Base-by-base conservation (phyloP, 495 filamentous ascomycete genomes). In the Aspergillus sclerotiicarbonarius region DNA sequence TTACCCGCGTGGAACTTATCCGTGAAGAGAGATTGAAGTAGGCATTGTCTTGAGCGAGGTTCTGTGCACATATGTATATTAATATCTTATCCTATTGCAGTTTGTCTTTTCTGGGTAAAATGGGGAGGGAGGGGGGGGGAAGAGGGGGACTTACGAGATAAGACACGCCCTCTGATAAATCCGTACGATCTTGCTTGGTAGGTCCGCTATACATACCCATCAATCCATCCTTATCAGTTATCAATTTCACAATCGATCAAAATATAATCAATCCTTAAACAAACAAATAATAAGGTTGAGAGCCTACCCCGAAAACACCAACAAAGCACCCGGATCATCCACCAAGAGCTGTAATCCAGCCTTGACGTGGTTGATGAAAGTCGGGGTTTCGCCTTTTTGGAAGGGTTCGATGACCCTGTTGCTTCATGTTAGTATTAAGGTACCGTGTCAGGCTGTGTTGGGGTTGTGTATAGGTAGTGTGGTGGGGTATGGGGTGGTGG, bases 261-360 rank as follows among this genome's bases (percentile, higher is more conserved):
- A 15, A 29, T 18, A 31, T 20, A 10, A 44, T n/a, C 9, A 30
- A 46, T 54, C 29, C 19, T 20, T 16, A 31, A 15, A n/a, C n/a
- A n/a, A n/a, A n/a, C n/a, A n/a, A n/a, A n/a, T n/a, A n/a, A n/a
- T n/a, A n/a, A n/a, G n/a, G n/a, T n/a, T n/a, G n/a, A n/a, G n/a
- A 45, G 44, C 80, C 58, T 64, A 89, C 88, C 88, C 89, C 5
- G 87, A 90, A 64, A 90, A 89, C 13, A 87, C 74, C 37, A 90
- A 72, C 16, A 89, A 59, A 71, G 71, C 60, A 61, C 15, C 25
- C 15, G 60, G 56, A 59, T 77, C 70, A 8, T 63, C 62, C n/a
- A 62, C 67, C 18, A 88, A 68, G 1, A 67, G 58, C 16, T 67
- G 60, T 16, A 92, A 55, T 16, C 88, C 89, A n/a, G 80, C 77